Percentiles rank a stretch among this genome's conserved stretches.
These are phyloP conservation scores for Tuber indicum DNA, from an alignment of 495 filamentous ascomycete species.

Conservation along the genomic window DNA sequence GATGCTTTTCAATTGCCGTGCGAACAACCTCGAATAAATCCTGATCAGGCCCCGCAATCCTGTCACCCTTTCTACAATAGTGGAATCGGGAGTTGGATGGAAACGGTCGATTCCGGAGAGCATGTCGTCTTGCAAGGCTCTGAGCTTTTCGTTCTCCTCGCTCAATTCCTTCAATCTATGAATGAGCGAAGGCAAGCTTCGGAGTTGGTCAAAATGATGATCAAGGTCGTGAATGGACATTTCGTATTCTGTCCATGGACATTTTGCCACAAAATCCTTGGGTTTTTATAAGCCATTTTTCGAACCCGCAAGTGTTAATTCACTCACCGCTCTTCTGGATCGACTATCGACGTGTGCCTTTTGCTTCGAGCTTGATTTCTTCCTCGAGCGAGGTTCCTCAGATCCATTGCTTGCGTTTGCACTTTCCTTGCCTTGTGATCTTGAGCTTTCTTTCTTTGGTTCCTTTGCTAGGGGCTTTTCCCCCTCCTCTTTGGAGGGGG, in stretches of 20 bases:
- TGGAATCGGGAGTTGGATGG: not conserved
- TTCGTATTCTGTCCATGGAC: not conserved
- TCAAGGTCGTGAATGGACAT: not conserved
- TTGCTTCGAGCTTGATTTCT: not conserved
- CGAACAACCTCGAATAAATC: not conserved
- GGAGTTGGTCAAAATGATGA: not conserved
- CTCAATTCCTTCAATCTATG: not conserved
- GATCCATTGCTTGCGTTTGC: not conserved
- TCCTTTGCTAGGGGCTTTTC: not conserved
- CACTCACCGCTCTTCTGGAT: not conserved
- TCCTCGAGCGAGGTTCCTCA: not conserved
- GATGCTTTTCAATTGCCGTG: not conserved
- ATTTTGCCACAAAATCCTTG: not conserved
- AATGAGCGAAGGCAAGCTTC: not conserved
- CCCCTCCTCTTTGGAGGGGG: not conserved
- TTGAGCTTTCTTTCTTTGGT: not conserved
- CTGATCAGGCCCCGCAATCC: not conserved
- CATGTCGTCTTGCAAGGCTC: not conserved
- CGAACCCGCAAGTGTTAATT: not conserved
- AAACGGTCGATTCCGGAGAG: not conserved
- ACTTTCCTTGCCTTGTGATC: slow-evolving; percentile 1
- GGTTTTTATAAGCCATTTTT: not conserved
- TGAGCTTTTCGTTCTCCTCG: not conserved
- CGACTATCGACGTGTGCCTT: not conserved
- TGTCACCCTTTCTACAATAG: not conserved